A percentile compares a stretch with the other conserved stretches of the same genome.
Evolutionary conservation across 495 filamentous ascomycete species (phyloP).

Genomic region (Aspergillus sclerotiicarbonarius): DNA sequence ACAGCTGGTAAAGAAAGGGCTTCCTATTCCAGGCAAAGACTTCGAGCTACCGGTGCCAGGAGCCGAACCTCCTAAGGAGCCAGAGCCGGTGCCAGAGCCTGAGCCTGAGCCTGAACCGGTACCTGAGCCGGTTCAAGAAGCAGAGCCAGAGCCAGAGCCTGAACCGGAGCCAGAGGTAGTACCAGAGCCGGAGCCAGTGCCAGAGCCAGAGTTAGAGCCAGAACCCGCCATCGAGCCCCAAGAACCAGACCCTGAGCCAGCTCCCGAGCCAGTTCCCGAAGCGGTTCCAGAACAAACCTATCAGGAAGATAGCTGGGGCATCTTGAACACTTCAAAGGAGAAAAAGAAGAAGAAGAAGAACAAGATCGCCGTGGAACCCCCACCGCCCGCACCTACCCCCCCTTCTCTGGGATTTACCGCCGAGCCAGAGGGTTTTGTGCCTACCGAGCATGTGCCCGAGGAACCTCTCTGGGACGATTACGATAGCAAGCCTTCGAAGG

Average conservation of each 20-base stretch:
- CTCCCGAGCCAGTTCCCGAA: conserved; percentile 23
- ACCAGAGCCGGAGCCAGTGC: conserved; percentile 14
- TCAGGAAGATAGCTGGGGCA: conserved; percentile 36
- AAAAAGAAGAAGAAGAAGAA: conserved; percentile 48
- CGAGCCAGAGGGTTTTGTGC: conserved; percentile 35
- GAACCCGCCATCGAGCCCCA: conserved; percentile 17
- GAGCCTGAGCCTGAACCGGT: conserved; percentile 19
- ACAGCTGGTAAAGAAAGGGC: conserved; percentile 30
- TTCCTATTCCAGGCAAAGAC: conserved; percentile 39
- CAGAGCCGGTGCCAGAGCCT: conserved; percentile 16
- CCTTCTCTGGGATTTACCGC: conserved; percentile 47
- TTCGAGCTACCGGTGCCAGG: conserved; percentile 28
- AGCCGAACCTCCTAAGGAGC: conserved; percentile 4
- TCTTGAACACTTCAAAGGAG: conserved; percentile 37
- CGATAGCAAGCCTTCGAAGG: conserved; percentile 36
- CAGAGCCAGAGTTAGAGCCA: conserved; percentile 22
- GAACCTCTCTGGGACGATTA: conserved; percentile 42
- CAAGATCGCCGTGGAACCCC: conserved; percentile 40
- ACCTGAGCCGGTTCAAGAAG: background rate
- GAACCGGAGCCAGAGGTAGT: background rate
- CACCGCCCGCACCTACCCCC: conserved; percentile 51
- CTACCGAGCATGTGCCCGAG: conserved; percentile 25
- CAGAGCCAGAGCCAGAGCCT: conserved; percentile 11
- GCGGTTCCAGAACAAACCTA: conserved; percentile 24
- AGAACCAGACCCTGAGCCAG: conserved; percentile 12